Base-by-base conservation (phyloP, 2,329 filamentous ascomycete species). In the Cryphonectria nitschkei region DNA sequence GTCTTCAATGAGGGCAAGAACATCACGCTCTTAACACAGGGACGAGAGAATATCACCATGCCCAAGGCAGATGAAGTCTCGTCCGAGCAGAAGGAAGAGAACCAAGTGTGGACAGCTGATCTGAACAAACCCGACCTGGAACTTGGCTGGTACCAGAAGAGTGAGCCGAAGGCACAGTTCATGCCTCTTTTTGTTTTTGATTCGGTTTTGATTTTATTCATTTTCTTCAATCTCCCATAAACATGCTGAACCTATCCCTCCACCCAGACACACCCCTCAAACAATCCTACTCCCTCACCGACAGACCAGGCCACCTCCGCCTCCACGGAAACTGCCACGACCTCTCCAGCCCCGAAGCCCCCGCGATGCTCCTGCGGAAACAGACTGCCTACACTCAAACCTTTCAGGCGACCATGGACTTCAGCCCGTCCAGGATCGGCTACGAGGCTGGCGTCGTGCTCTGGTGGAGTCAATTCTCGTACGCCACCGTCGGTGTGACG, bases 281-380 rank as follows among this genome's bases (percentile, higher is more conserved):
- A 66, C 76, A 74, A 1, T 84, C 83, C 41, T 85, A 83, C 73
- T 85, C 82, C 0, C 78, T 89, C 39, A 81, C 78, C 0, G 83
- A 84, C 50, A 78, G 80, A 1, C 81, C 82, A 0, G 81, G 81
- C 0, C 76, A 79, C 64, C 77, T 89, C 1, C 82, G 85, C 4
- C 75, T 89, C 0, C 82, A 84, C 70, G 87, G 87, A 0, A 84
- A 84, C 19, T 84, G 85, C 11, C 89, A 86, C 72, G 81, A 82
- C 5, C 80, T 89, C 0, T 82, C 81, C 0, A 82, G 81, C 14
- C 85, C 87, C 0, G 82, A 84, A 26, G 82, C 82, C 29, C 86
- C 87, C 0, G 84, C 86, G 0, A 80, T 88, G 74, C 81, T 89
- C 2, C 76, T 89, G 2, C 81, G 87, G 11, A 89, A 89, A 70